Evolutionary conservation across 2,329 filamentous ascomycete species (phyloP), one percentile per base, ranked within the genome.

Genomic region (Colletotrichum australisinense): DNA sequence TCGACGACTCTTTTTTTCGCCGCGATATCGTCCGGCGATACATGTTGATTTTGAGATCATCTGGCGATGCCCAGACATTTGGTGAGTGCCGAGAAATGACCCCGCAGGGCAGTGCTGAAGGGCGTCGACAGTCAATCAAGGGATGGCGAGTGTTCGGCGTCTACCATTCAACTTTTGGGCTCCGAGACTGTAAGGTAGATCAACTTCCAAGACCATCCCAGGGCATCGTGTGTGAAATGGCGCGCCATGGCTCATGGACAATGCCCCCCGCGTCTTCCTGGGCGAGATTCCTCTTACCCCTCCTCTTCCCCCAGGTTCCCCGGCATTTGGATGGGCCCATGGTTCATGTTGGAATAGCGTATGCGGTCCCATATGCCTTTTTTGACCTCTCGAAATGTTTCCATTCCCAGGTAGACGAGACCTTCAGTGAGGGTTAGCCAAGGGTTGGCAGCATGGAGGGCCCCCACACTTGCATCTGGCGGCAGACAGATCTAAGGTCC

Each of bases 401-500:
- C 58, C 46, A 59, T 69, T 64, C 46, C 55, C 66, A 55, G 42
- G 11, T 19, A 30, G 32, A 26, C 42, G 57, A 68, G 46, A 30
- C 58, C 30, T 58, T 52, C 11, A 32, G 42, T 30, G 28, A 73
- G 46, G 55, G 60, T 58, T 65, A 59, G 66, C 70, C 30, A 60
- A 63, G 26, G 35, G 35, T 63, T 64, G 67, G 58, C 53, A 35
- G 52, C 60, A 69, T 63, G 58, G 67, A 26, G 56, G 22, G 60
- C 62, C 71, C 70, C 71, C 71, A 73, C 71, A 73, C 60, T 65
- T 71, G 62, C 71, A 73, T 73, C 67, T 70, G 22, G 62, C 71
- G 71, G 71, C 67, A 71, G 67, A 71, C 71, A 73, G 71, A 73
- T 73, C 71, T 73, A 71, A 71, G 62, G 60, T 73, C 71, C 71